Conservation (phyloP, 805 yeast genomes). For the Candida silvicultrix region DNA sequence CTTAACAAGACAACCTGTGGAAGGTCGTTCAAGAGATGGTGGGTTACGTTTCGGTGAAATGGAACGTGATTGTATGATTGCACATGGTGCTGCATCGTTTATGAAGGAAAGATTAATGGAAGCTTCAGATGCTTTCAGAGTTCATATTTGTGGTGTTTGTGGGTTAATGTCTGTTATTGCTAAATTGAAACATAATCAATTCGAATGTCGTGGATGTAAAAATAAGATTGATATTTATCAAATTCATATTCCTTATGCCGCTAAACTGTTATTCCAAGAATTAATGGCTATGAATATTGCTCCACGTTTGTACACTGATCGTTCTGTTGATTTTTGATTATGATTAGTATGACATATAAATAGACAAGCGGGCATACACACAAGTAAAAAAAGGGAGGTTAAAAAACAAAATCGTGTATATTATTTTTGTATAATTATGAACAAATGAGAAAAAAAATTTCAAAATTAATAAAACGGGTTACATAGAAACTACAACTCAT, state of each 20-base stretch:
- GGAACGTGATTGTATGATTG: conserved; percentile 99
- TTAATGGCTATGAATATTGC: conserved; percentile 99
- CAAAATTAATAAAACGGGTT: not conserved
- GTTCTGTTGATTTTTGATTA: conserved; percentile 51
- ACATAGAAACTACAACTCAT: not conserved
- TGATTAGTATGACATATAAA: not conserved
- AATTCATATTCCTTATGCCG: conserved; percentile 97
- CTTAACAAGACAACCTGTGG: conserved; percentile 96
- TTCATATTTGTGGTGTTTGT: conserved; percentile 96
- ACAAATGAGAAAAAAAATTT: not conserved
- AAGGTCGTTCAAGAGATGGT: conserved; percentile 99
- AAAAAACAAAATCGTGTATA: not conserved
- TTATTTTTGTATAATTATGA: not conserved
- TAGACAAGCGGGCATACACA: not conserved
- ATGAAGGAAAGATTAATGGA: conserved; percentile 97
- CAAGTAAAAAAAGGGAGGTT: not conserved
- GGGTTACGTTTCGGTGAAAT: conserved; percentile 98
- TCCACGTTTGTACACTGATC: conserved; percentile 94
- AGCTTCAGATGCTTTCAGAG: conserved; percentile 98
- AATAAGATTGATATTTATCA: conserved; percentile 98
- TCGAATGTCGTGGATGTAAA: conserved; percentile 97
- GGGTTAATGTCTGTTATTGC: conserved; percentile 98
- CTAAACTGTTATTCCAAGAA: conserved; percentile 96
- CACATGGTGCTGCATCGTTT: conserved; percentile 99
- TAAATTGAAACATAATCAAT: conserved; percentile 93